Evolutionary conservation across 495 filamentous ascomycete genomes (phyloP), one percentile per base, ranked within the genome.

Genomic region (Penicillium taxi): DNA sequence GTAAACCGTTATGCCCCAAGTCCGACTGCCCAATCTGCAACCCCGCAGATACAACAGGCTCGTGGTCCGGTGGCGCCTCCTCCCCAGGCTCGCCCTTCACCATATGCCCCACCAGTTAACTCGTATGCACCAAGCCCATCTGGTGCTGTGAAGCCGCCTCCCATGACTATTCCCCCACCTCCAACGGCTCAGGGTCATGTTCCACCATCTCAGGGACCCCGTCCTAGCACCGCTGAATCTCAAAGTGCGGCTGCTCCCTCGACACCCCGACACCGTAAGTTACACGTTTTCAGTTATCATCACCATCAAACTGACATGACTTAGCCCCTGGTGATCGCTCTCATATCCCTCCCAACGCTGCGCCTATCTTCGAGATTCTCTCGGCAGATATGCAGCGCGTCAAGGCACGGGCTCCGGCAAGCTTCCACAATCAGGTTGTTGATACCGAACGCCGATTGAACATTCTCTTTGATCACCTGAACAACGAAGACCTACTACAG

Each of bases 381-480:
- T 80, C 67, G 32, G 69, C 69, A 26, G 89, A 96, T 41, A 88
- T 98, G 76, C 79, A 88, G 50, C 80, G 86, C 18, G 82, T 98
- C 37, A 87, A 90, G 41, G 54, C 75, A 32, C 78, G 81, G 35
- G 93, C 93, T 0, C 91, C 91, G 3, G 62, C 78, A 11, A 71
- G 78, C 4, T 96, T 89, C 68, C 80, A 82, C 50, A 27, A 38
- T 17, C 35, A 95, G 55, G 86, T 96, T 25, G 81, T 82, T 32
- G 90, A 98, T 55, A 91, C 87, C 3, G 86, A 95, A 54, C 93
- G 93, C 60, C 75, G 90, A 27, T 70, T 98, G 39, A 83, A 81
- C 44, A 81, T 94, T 35, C 73, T 98, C 7, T 98, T 94, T 62
- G 88, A 96, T 52, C 87, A 95, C 59, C 69, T 98, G 33, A 96